A percentile compares a stretch with the other conserved stretches of the same genome.
Conservation (phyloP, 306 rosid species). For the Cucumis hystrix region DNA sequence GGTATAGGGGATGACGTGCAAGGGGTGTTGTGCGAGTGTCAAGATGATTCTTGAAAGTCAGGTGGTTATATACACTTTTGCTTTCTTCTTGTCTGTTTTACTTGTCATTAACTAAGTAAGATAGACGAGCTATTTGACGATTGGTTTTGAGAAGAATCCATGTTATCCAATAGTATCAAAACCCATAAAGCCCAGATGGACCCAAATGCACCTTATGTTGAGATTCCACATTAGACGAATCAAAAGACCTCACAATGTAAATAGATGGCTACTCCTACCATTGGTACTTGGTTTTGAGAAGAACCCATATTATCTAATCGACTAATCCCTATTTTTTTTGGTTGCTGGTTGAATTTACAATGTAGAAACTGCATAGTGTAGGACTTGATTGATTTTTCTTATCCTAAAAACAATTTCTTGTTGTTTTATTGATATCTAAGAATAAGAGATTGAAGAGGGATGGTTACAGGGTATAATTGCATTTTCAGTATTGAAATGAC, state of each 20-base stretch:
- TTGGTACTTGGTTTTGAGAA: no score
- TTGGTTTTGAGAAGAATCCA: no score
- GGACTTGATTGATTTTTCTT: not conserved
- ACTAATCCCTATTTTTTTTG: no score
- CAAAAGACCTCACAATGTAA: no score
- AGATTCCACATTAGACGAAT: no score
- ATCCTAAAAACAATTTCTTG: not conserved
- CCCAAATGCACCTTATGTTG: no score
- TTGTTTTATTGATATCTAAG: not conserved
- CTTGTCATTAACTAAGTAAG: no score
- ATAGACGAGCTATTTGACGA: no score
- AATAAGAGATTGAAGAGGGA: not conserved
- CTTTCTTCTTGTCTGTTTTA: not conserved
- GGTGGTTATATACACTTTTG: not conserved
- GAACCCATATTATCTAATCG: no score
- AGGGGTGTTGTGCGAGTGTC: constrained; percentile 73
- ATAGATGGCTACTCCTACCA: no score
- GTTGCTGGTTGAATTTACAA: not conserved
- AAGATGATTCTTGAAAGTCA: constrained; percentile 44
- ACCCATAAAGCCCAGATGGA: no score
- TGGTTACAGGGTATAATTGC: not conserved
- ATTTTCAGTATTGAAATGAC: not conserved
- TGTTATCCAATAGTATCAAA: no score
- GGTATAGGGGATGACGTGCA: constrained; percentile 46
- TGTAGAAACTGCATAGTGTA: not conserved